Conservation (phyloP, 1,139 yeast genomes). For the Saccharomyces hybrid region DNA sequence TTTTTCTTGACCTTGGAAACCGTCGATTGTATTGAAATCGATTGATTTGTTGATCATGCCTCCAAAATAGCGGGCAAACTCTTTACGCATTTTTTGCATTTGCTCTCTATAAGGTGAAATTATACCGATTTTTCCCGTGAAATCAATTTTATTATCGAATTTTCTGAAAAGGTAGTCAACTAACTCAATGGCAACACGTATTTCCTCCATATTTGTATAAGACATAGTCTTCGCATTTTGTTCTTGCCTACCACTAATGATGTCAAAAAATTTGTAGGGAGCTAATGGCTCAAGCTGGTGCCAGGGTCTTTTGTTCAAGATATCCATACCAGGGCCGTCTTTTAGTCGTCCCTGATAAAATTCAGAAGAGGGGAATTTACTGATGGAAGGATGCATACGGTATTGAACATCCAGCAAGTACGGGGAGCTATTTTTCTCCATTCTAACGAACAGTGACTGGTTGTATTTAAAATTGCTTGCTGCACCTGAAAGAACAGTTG, state of each 20-base stretch:
- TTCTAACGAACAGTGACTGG: slow-evolving; percentile 88
- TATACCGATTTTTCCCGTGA: slow-evolving; percentile 73
- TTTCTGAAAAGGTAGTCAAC: slow-evolving; percentile 47
- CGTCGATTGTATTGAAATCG: slow-evolving; percentile 93
- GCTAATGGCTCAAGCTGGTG: slow-evolving; percentile 49
- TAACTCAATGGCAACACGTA: slow-evolving; percentile 62
- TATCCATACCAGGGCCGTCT: slow-evolving; percentile 69
- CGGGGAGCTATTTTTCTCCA: slow-evolving; percentile 61
- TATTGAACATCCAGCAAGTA: slow-evolving; percentile 88
- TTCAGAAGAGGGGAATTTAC: slow-evolving; percentile 75
- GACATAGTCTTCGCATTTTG: slow-evolving; percentile 61
- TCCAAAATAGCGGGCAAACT: slow-evolving; percentile 58
- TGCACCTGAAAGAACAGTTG: slow-evolving; percentile 89
- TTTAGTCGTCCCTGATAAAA: slow-evolving; percentile 66
- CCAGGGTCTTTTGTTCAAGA: slow-evolving; percentile 64
- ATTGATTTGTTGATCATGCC: slow-evolving; percentile 53
- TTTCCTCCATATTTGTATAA: slow-evolving; percentile 62
- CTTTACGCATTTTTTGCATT: slow-evolving; percentile 47
- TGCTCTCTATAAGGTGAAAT: slow-evolving; percentile 96
- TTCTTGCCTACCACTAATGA: slow-evolving; percentile 56
- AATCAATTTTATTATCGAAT: slow-evolving; percentile 44
- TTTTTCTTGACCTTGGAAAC: slow-evolving; percentile 97
- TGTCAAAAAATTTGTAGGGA: slow-evolving; percentile 78
- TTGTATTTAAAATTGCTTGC: slow-evolving; percentile 79
- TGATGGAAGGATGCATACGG: slow-evolving; percentile 94